phyloP scores from a whole-genome alignment of 2,329 filamentous ascomycete genomes.

The Rutstroemia sp. region DNA sequence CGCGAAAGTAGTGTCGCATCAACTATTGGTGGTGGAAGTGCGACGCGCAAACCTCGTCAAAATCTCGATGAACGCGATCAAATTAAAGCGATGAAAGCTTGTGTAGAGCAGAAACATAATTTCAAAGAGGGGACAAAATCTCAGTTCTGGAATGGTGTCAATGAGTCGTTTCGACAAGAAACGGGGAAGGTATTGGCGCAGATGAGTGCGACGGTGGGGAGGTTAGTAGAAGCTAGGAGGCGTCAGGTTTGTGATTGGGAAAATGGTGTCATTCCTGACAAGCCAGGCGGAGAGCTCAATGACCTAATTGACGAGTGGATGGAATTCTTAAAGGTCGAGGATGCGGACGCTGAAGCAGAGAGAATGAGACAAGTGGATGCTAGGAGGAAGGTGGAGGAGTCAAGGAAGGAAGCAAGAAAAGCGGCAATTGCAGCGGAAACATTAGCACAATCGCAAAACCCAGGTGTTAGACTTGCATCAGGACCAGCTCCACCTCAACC shows the following conservation, averaged over 20 bases:
- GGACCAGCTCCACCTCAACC: constrained; percentile 14
- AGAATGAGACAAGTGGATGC: constrained; percentile 29
- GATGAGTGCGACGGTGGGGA: constrained; percentile 29
- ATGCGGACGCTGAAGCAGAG: constrained; percentile 28
- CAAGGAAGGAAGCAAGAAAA: constrained; percentile 27
- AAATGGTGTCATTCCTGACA: constrained; percentile 25
- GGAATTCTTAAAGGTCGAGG: constrained; percentile 28
- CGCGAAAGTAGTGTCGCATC: constrained; percentile 26
- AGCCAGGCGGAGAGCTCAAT: constrained; percentile 27
- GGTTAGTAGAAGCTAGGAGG: constrained; percentile 26
- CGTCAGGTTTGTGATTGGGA: constrained; percentile 29
- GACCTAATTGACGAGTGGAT: constrained; percentile 28
- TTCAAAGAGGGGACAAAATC: constrained; percentile 30
- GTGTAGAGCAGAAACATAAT: constrained; percentile 24
- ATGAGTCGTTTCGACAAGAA: constrained; percentile 25
- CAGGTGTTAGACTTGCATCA: constrained; percentile 13
- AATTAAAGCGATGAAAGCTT: constrained; percentile 27
- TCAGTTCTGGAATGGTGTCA: constrained; percentile 28
- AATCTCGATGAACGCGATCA: constrained; percentile 30
- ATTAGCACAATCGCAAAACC: constrained; percentile 14
- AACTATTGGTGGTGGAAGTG: constrained; percentile 22
- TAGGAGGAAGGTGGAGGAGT: constrained; percentile 26
- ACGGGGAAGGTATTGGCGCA: constrained; percentile 28
- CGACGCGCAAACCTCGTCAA: constrained; percentile 28
- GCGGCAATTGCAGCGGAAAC: constrained; percentile 26